Evolutionary conservation across 768 basidiomycete genomes (phyloP).

Genomic region (Podaxis rugospora): DNA sequence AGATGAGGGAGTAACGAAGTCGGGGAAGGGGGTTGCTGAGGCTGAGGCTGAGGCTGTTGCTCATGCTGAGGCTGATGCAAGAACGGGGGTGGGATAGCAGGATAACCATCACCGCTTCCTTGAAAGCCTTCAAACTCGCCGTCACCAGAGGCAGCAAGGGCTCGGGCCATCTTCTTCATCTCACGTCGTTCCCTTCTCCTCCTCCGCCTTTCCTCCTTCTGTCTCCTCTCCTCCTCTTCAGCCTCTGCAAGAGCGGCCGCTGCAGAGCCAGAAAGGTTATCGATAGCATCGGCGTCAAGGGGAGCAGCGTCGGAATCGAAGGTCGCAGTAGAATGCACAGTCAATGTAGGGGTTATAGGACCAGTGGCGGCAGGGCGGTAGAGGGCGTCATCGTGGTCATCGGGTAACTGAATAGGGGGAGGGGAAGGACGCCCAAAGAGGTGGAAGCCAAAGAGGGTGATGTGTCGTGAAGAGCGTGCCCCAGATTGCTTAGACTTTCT

Average conservation of each 20-base stretch:
- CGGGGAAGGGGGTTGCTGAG: constrained; percentile 5
- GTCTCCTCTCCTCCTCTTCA: constrained; percentile 33
- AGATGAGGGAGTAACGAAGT: constrained; percentile 6
- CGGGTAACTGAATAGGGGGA: constrained; percentile 54
- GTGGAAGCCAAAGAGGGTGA: constrained; percentile 62
- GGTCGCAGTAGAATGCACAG: constrained; percentile 27
- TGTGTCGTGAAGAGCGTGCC: constrained; percentile 27
- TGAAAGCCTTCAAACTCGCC: constrained; percentile 64
- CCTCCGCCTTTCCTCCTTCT: constrained; percentile 45
- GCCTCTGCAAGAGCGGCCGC: constrained; percentile 30
- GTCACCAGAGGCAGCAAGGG: constrained; percentile 25
- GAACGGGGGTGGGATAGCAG: constrained; percentile 2
- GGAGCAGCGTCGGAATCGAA: constrained; percentile 72
- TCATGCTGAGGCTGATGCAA: constrained; percentile 12
- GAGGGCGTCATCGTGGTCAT: constrained; percentile 41
- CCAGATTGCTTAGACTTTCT: constrained; percentile 17
- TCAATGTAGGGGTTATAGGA: neutral
- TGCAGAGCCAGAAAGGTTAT: constrained; percentile 38
- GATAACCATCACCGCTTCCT: constrained; percentile 35
- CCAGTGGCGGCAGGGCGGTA: constrained; percentile 11
- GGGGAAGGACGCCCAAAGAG: constrained; percentile 50
- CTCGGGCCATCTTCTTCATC: constrained; percentile 10
- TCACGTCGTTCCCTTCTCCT: constrained; percentile 38
- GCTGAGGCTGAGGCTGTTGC: constrained; percentile 10
- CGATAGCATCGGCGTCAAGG: constrained; percentile 54